These are phyloP conservation scores for Cyclostephanos tholiformis DNA, from an alignment of 108 stramenopile species.

Conservation along the genomic window DNA sequence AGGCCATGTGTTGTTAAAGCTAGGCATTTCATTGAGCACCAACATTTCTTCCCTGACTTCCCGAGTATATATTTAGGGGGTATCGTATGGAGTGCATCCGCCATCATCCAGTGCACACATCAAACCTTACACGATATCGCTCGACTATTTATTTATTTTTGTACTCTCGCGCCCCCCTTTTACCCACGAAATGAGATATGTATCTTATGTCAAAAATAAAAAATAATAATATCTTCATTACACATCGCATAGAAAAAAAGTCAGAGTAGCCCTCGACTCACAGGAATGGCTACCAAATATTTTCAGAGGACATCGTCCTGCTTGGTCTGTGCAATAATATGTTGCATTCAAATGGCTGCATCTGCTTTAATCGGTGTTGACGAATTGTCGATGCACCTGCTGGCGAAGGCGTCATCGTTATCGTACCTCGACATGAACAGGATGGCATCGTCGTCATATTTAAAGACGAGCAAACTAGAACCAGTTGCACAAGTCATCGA, in stretches of 20 bases:
- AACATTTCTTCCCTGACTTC: neutral
- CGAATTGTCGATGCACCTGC: slow-evolving; percentile 31
- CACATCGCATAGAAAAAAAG: too few species aligned
- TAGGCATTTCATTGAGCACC: slow-evolving; percentile 10
- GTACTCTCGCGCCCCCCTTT: too few species aligned
- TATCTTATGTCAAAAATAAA: too few species aligned
- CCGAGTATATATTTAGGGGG: neutral
- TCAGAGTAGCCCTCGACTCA: too few species aligned
- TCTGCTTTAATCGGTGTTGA: slow-evolving; percentile 10
- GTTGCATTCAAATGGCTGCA: neutral
- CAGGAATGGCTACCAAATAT: neutral
- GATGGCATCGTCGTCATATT: slow-evolving; percentile 61
- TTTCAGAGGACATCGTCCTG: neutral
- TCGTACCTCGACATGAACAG: slow-evolving; percentile 61
- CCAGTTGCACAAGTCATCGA: slow-evolving; percentile 62
- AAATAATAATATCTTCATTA: too few species aligned
- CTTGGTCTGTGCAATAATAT: slow-evolving; percentile 5
- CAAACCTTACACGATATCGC: too few species aligned
- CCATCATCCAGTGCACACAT: too few species aligned
- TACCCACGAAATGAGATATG: too few species aligned
- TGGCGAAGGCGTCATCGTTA: slow-evolving; percentile 58
- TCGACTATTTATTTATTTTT: too few species aligned
- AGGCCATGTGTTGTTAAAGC: slow-evolving; percentile 15
- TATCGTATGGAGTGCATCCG: neutral
- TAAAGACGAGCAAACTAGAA: slow-evolving; percentile 27